These are phyloP conservation scores for Dictyostelium firmibasis DNA, from an alignment of 78 protist genomes.

Conservation along the genomic window DNA sequence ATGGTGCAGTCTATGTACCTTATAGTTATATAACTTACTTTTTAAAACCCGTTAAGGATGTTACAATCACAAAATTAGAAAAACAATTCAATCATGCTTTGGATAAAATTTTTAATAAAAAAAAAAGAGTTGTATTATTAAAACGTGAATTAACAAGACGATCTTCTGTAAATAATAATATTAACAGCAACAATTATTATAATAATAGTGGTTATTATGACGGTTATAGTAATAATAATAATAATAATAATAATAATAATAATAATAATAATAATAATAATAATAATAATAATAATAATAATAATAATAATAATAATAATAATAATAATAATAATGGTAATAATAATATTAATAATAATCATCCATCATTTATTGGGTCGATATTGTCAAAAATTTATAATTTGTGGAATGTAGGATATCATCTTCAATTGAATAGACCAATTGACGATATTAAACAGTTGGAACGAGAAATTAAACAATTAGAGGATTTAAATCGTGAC, in stretches of 20 bases:
- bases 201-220: not conserved
- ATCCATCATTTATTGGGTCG: not conserved
- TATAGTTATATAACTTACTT: slow-evolving; percentile 77
- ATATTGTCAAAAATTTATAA: not conserved
- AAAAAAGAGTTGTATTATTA: slow-evolving; percentile 29
- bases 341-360: not conserved
- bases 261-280: not conserved
- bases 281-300: too few relatives aligned
- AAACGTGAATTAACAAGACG: not conserved
- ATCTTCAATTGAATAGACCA: not conserved
- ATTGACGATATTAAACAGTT: slow-evolving; percentile 39
- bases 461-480: slow-evolving; percentile 29
- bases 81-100: slow-evolving; percentile 18
- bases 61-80: not conserved
- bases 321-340: not conserved
- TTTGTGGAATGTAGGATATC: not conserved
- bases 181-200: not conserved
- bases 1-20: slow-evolving; percentile 91
- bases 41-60: slow-evolving; percentile 49
- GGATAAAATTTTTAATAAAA: slow-evolving; percentile 64
- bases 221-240: not conserved
- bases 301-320: not conserved
- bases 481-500: slow-evolving; percentile 69
- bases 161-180: not conserved
- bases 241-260: not conserved